Evolutionary conservation across 805 yeast species (phyloP).

Genomic region (Monosporozyma yasuniensis): DNA sequence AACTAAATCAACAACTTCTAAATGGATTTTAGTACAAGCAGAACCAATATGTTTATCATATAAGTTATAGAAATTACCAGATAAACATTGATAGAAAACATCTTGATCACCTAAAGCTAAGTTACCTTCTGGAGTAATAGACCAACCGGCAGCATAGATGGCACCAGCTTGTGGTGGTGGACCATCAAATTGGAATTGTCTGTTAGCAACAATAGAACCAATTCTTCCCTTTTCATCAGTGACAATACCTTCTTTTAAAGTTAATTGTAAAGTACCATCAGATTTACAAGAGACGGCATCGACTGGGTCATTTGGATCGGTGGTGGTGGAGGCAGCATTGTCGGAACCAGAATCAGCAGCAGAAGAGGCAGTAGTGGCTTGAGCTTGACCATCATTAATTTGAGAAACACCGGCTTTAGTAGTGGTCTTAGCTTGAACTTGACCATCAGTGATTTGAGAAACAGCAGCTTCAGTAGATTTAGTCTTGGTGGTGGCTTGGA

Average conservation of each 20-base stretch:
- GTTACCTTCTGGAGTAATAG: constrained; percentile 40
- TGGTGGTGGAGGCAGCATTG: constrained; percentile 13
- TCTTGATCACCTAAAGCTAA: constrained; percentile 48
- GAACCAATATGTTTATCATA: constrained; percentile 46
- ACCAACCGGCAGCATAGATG: constrained; percentile 51
- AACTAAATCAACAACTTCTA: constrained; percentile 43
- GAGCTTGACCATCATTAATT: constrained; percentile 46
- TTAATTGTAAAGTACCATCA: constrained; percentile 39
- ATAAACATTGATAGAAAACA: constrained; percentile 52
- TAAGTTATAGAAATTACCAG: constrained; percentile 59
- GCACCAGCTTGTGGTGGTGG: constrained; percentile 66
- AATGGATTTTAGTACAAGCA: constrained; percentile 48
- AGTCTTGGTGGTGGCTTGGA: constrained; percentile 23
- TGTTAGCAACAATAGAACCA: constrained; percentile 60
- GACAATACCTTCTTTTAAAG: constrained; percentile 38
- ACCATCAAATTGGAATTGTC: constrained; percentile 66
- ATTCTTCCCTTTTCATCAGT: constrained; percentile 48
- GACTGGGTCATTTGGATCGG: constrained; percentile 25
- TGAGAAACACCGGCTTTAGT: constrained; percentile 36
- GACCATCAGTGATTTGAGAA: too few species aligned
- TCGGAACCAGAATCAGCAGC: constrained; percentile 15
- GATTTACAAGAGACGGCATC: constrained; percentile 32
- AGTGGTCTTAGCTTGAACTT: constrained; percentile 29
- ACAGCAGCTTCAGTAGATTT: constrained; percentile 32
- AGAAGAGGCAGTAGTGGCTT: constrained; percentile 28